Conservation (phyloP, 768 basidiomycete species). For the Pleurotus djamor region DNA sequence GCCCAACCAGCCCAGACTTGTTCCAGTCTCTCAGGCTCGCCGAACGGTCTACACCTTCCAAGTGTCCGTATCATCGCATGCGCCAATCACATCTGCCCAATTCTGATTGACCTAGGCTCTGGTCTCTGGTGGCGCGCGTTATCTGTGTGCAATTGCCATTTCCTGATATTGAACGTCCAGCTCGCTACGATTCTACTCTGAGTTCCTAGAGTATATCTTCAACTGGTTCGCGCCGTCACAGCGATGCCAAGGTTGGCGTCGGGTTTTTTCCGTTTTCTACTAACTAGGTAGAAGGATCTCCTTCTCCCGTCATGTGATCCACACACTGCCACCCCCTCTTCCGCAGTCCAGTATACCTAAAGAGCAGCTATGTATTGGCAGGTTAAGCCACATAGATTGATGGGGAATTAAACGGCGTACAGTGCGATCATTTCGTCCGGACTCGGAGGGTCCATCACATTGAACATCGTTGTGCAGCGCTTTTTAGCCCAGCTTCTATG, state of each 20-base stretch:
- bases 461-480: not conserved
- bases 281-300: too few relatives aligned
- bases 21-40: not conserved
- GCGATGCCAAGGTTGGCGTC: too few relatives aligned
- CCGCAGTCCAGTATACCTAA: too few relatives aligned
- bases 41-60: not conserved
- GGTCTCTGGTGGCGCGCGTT: not conserved
- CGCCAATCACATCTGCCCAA: not conserved
- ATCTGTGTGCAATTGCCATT: not conserved
- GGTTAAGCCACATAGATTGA: too few relatives aligned
- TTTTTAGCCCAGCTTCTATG: not conserved
- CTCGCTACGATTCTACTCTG: not conserved
- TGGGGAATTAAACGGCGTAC: not conserved
- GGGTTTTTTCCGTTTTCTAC: too few relatives aligned
- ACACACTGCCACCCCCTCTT: too few relatives aligned
- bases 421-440: not conserved
- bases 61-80: not conserved
- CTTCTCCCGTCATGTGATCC: too few relatives aligned
- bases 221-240: too few relatives aligned
- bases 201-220: too few relatives aligned
- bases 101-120: not conserved
- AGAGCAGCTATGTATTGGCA: too few relatives aligned
- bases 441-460: not conserved
- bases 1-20: not conserved
- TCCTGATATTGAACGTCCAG: not conserved